Evolutionary conservation across 2,329 filamentous ascomycete genomes (phyloP).

Genomic region (Alternaria ventricosa): DNA sequence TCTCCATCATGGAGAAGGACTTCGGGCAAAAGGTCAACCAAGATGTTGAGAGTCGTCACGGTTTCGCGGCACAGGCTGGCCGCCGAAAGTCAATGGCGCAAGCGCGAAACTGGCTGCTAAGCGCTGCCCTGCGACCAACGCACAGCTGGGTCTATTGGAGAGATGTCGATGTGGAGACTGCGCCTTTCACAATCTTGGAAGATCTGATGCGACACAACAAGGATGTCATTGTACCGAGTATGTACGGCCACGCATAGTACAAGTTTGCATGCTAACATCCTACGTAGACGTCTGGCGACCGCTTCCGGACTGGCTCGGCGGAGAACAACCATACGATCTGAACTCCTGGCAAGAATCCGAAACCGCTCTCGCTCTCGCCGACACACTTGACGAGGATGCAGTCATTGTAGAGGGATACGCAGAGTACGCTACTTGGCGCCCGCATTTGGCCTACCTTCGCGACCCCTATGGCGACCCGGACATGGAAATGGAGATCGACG

Average conservation of each 20-base stretch:
- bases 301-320: slow-evolving; percentile 97
- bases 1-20: slow-evolving; percentile 97
- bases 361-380: slow-evolving; percentile 88
- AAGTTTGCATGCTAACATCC: slow-evolving; percentile 21
- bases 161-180: slow-evolving; percentile 97
- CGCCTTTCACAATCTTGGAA: slow-evolving; percentile 94
- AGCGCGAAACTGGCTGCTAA: slow-evolving; percentile 95
- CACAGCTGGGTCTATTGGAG: slow-evolving; percentile 99
- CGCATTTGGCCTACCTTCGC: slow-evolving; percentile 93
- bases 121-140: slow-evolving; percentile 88
- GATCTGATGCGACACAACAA: slow-evolving; percentile 99
- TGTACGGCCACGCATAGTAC: not conserved
- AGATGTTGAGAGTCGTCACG: slow-evolving; percentile 96
- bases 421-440: slow-evolving; percentile 97
- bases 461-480: slow-evolving; percentile 98
- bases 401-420: slow-evolving; percentile 99
- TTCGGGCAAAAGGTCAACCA: slow-evolving; percentile 98
- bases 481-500: slow-evolving; percentile 99
- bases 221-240: slow-evolving; percentile 97
- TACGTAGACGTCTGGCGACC: slow-evolving; percentile 84
- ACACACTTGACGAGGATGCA: slow-evolving; percentile 95
- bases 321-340: slow-evolving; percentile 96
- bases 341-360: slow-evolving; percentile 99
- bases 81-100: slow-evolving; percentile 97
- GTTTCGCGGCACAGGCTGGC: slow-evolving; percentile 93